These are phyloP conservation scores for Trametes pubescens DNA, from an alignment of 1,284 basidiomycete species.

Conservation along the genomic window DNA sequence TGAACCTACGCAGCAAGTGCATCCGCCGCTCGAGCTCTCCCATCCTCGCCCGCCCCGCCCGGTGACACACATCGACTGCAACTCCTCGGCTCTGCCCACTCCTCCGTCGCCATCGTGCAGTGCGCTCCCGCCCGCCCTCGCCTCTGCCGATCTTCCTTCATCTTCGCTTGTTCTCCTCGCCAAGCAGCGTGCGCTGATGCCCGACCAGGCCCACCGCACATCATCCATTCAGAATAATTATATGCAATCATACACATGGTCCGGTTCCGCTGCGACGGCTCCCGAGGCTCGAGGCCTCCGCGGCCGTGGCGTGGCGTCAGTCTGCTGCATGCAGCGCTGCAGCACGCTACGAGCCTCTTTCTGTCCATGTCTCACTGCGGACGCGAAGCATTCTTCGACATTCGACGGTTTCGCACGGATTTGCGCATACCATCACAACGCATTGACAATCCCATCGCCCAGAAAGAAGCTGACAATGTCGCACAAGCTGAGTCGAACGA, in stretches of 20 bases:
- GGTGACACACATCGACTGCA: background rate
- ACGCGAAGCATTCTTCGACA: background rate
- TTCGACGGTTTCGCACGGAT: background rate
- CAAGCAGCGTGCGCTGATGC: background rate
- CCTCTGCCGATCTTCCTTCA: background rate
- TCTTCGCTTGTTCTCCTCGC: background rate
- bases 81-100: background rate
- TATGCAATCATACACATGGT: background rate
- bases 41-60: background rate
- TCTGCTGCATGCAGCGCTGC: too few species aligned
- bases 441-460: background rate
- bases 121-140: background rate
- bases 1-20: background rate
- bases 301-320: background rate
- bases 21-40: background rate
- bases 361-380: background rate
- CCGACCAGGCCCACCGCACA: background rate
- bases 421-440: background rate
- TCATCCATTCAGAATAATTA: background rate
- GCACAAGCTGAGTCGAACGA: too few species aligned
- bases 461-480: too few species aligned
- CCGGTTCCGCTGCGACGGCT: background rate
- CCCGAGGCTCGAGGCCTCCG: slow-evolving; percentile 1
- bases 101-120: background rate
- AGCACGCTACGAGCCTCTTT: background rate